Base-by-base conservation (phyloP, 148 eudicot species). In the Selenicereus undatus region DNA sequence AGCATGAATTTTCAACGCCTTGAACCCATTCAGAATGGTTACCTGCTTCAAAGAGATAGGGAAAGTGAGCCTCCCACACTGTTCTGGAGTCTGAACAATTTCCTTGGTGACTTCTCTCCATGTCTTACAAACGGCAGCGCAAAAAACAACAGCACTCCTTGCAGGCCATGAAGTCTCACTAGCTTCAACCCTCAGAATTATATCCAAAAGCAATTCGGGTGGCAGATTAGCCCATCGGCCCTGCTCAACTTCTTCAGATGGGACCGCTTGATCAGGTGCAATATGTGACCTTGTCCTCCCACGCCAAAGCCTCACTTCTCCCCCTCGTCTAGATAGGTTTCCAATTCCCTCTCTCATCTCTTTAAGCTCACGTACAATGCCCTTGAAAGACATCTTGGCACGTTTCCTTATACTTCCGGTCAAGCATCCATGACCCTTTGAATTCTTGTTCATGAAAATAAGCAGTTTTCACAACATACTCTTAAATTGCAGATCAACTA, bases 11-110 rank as follows among this genome's bases (percentile, higher is more conserved):
- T 76, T 14, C 43, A 30, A 70, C 78, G 20, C 20, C 30, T 22
- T 70, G 22, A 76, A 52, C 26, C 20, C 36, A 82, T 10, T 48
- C 54, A 68, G 48, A 71, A 45, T 43, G 60, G 9, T 27, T 76
- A 91, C 98, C 96, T 95, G 98, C 77, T 95, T 95, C 83, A 95
- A 84, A 27, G 98, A 95, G 87, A 95, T 91, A 3, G 98, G 98
- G 69, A 93, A 95, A 77, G 98, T 95, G 78, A 95, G 89, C 69
- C 88, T 88, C 78, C 98, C 98, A 85, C 97, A 95, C 87, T 89
- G 89, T 77, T 93, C 94, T 0, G 91, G 98, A 76, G 98, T 91
- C 89, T 90, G 92, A 39, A 95, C 98, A 80, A 91, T 95, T 83
- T 95, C 96, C 87, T 91, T 92, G 10, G 98, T 95, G 72, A 93